Conservation (phyloP, 2,329 filamentous ascomycete genomes). For the Calycina herbarum region DNA sequence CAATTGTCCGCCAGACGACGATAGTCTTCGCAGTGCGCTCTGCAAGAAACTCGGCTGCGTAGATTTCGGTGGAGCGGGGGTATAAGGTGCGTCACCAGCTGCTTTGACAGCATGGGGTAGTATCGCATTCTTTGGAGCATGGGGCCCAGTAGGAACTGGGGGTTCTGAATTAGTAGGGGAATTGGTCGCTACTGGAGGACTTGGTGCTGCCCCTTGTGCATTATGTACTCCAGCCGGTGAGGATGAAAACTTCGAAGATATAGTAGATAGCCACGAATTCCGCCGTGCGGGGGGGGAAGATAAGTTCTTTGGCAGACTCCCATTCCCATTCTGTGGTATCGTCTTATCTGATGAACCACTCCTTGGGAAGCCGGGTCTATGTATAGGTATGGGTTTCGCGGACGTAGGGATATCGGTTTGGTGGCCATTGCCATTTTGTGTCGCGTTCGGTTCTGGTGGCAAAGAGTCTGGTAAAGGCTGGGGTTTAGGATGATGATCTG, state of each 20-base stretch:
- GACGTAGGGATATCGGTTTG: slow-evolving; percentile 16
- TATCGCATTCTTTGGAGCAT: slow-evolving; percentile 57
- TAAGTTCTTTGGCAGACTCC: slow-evolving; percentile 27
- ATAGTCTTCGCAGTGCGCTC: slow-evolving; percentile 78
- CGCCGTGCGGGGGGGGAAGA: slow-evolving; percentile 42
- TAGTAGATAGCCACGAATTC: slow-evolving; percentile 89
- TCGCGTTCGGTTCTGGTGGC: slow-evolving; percentile 15
- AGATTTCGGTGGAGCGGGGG: slow-evolving; percentile 71
- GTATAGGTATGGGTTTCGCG: slow-evolving; percentile 27
- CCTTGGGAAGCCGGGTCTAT: slow-evolving; percentile 30
- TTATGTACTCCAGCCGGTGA: slow-evolving; percentile 41
- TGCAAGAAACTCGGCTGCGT: slow-evolving; percentile 72
- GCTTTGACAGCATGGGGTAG: slow-evolving; percentile 55
- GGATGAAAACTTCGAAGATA: slow-evolving; percentile 88
- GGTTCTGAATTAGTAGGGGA: slow-evolving; percentile 36
- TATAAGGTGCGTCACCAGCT: slow-evolving; percentile 67
- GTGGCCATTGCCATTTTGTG: slow-evolving; percentile 26
- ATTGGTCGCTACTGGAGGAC: slow-evolving; percentile 28
- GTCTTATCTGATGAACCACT: slow-evolving; percentile 32
- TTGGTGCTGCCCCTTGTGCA: slow-evolving; percentile 30
- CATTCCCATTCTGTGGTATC: slow-evolving; percentile 23
- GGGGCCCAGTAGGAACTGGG: slow-evolving; percentile 36
- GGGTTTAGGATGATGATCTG: slow-evolving; percentile 21
- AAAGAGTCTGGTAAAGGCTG: slow-evolving; percentile 18
- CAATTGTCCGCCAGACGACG: slow-evolving; percentile 58